Conservation (phyloP, 2,329 filamentous ascomycete species). For the Aureobasidium sp. region DNA sequence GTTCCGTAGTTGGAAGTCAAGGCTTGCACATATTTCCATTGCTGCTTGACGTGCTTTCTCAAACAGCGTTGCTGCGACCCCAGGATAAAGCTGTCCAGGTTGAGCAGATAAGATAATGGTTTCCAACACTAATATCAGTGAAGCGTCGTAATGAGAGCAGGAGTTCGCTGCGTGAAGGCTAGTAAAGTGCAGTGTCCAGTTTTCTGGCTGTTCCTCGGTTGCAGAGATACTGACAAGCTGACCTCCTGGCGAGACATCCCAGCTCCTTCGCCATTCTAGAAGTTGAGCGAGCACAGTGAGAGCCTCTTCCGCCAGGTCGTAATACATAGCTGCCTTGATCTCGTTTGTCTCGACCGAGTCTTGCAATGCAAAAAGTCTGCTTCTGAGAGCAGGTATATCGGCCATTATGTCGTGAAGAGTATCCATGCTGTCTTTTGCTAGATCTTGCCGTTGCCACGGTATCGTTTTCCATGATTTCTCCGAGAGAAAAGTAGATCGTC, state of each 20-base stretch:
- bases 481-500: background rate
- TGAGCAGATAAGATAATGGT: background rate
- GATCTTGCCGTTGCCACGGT: background rate
- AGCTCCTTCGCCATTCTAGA: background rate
- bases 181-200: background rate
- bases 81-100: background rate
- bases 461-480: background rate
- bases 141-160: background rate
- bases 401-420: background rate
- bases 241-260: background rate
- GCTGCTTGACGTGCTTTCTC: background rate
- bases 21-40: background rate
- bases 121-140: background rate
- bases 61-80: background rate
- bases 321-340: background rate
- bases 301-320: background rate
- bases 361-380: background rate
- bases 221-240: background rate
- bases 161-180: background rate
- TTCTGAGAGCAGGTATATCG: background rate
- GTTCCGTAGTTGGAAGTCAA: background rate
- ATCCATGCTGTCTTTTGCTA: background rate
- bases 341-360: background rate
- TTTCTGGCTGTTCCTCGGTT: background rate
- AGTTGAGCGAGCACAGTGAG: background rate